phyloP scores from a whole-genome alignment of 257 asterid genomes.

The Solanum pennellii region DNA sequence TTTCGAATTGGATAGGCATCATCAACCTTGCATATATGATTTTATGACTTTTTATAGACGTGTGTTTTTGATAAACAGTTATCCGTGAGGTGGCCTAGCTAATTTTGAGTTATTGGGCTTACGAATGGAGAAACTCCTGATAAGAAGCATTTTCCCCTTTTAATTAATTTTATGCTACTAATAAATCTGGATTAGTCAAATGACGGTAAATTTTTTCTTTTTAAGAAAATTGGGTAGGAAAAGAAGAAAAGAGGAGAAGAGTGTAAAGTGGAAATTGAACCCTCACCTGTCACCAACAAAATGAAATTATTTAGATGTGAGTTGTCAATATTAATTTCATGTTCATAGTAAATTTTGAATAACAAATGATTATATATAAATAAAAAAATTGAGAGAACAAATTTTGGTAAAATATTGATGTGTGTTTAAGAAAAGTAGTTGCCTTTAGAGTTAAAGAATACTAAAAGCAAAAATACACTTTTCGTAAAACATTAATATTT shows the following conservation, averaged over 20 bases:
- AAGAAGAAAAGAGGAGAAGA: neutral
- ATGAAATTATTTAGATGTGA: neutral
- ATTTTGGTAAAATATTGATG: neutral
- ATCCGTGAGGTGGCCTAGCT: neutral
- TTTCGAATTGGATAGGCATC: neutral
- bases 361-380: neutral
- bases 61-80: neutral
- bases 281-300: neutral
- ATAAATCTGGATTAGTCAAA: neutral
- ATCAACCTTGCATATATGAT: neutral
- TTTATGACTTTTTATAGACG: rapidly evolving
- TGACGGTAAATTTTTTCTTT: neutral
- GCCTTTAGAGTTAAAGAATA: neutral
- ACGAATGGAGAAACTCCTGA: neutral
- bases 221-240: neutral
- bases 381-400: neutral
- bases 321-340: neutral
- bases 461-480: neutral
- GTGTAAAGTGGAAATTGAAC: neutral
- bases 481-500: neutral
- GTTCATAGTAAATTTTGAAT: neutral
- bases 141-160: neutral
- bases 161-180: neutral
- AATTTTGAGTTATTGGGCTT: neutral
- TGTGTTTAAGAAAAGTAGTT: neutral